Conservation (phyloP, 2,329 filamentous ascomycete species). For the Phaeomoniella chlamydospora region DNA sequence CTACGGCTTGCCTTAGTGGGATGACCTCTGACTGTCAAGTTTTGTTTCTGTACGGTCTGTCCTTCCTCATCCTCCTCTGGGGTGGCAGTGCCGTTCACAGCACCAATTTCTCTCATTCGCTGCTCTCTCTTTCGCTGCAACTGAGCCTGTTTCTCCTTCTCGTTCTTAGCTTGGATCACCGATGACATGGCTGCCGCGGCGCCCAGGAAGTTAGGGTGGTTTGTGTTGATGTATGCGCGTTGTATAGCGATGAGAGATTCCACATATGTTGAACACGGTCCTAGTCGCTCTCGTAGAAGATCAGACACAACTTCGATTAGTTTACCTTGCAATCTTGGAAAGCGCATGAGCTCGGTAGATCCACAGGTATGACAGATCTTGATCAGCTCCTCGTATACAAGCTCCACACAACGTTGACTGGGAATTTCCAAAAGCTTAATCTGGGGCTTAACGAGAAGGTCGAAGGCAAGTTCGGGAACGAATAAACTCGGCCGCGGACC, state of each 20-base stretch:
- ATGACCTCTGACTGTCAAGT: slow-evolving; percentile 46
- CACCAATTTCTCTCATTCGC: slow-evolving; percentile 67
- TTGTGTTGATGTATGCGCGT: slow-evolving; percentile 97
- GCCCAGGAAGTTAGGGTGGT: slow-evolving; percentile 95
- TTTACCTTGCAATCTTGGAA: slow-evolving; percentile 85
- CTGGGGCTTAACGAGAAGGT: slow-evolving; percentile 92
- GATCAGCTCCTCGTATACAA: slow-evolving; percentile 97
- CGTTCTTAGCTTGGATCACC: slow-evolving; percentile 87
- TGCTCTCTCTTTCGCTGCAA: slow-evolving; percentile 71
- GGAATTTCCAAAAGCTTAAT: slow-evolving; percentile 94
- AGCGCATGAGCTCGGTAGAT: slow-evolving; percentile 81
- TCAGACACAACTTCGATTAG: slow-evolving; percentile 97
- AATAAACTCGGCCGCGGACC: slow-evolving; percentile 91
- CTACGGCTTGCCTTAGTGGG: slow-evolving; percentile 52
- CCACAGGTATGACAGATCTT: slow-evolving; percentile 99
- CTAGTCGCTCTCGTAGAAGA: slow-evolving; percentile 78
- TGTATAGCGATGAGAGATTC: slow-evolving; percentile 96
- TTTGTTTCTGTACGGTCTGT: slow-evolving; percentile 38
- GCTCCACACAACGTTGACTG: slow-evolving; percentile 89
- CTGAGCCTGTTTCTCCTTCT: slow-evolving; percentile 71
- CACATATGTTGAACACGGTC: slow-evolving; percentile 79
- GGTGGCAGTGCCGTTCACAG: slow-evolving; percentile 57
- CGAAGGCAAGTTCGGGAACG: slow-evolving; percentile 93
- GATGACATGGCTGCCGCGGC: slow-evolving; percentile 95
- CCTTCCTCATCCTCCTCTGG: slow-evolving; percentile 54